These are phyloP conservation scores for Arthrobotrys entomopaga DNA, from an alignment of 2,329 filamentous ascomycete genomes.

Conservation along the genomic window DNA sequence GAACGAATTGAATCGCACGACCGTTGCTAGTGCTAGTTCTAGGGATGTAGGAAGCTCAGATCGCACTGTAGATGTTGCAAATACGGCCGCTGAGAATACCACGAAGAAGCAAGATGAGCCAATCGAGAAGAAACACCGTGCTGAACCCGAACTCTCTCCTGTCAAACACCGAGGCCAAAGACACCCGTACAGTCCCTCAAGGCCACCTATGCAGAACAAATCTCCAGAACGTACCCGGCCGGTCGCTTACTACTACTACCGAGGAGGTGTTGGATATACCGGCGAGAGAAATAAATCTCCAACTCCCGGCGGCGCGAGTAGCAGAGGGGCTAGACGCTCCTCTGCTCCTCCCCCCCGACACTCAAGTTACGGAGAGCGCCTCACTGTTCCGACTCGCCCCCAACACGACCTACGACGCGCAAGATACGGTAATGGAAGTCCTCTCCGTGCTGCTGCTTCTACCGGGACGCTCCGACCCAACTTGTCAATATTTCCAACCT, in stretches of 20 bases:
- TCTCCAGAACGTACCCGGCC: neutral
- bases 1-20: neutral
- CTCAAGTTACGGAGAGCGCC: constrained; percentile 21
- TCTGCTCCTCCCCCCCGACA: neutral
- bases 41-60: neutral
- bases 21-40: too few relatives aligned
- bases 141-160: too few relatives aligned
- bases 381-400: constrained; percentile 26
- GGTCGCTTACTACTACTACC: neutral
- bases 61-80: neutral
- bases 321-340: too few relatives aligned
- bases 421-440: constrained; percentile 1
- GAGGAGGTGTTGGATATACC: neutral
- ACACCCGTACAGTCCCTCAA: too few relatives aligned
- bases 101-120: neutral
- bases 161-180: too few relatives aligned
- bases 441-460: neutral
- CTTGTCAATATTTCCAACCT: neutral
- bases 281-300: neutral
- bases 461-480: neutral
- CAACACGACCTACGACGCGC: constrained; percentile 37
- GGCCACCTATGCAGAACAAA: too few relatives aligned
- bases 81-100: constrained; percentile 1
- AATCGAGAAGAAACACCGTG: neutral
- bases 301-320: neutral